Evolutionary conservation across 148 eudicot genomes (phyloP), one percentile per base, ranked within the genome.

Genomic region (Cornus controversa): DNA sequence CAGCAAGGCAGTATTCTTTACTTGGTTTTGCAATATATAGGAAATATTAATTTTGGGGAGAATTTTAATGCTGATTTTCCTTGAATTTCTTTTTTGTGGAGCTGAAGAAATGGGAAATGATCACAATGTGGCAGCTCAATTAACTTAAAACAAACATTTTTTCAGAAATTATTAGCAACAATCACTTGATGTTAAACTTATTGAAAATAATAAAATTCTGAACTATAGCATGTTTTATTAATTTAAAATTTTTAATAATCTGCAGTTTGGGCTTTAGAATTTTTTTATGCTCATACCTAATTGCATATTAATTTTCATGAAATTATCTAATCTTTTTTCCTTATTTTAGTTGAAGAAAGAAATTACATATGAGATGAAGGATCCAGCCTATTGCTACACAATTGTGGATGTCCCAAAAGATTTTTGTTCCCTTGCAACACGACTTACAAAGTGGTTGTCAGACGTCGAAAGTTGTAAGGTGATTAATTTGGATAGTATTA

Each of bases 391-490:
- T 82, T 96, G 97, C 82, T 96, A 89, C 75, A 82, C 57, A 69
- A 77, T 96, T 71, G 73, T 84, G 73, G 82, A 92, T 37, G 75
- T 81, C 37, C 98, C 99, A 54, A 83, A 81, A 65, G 99, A 96
- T 80, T 66, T 92, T 70, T 89, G 95, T 85, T 87, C 90, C 85
- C 91, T 93, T 18, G 82, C 99, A 69, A 81, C 91, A 64, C 87
- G 83, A 62, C 82, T 89, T 47, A 89, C 95, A 27, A 90, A 86
- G 84, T 96, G 99, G 99, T 77, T 96, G 73, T 90, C 89, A 40
- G 96, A 96, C 77, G 82, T 96, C 72, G 97, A 96, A 81, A 74
- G 66, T 75, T 88, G 94, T 82, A 93, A 93, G 99, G 98, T 95
- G 80, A 81, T 65, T 75, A 66, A 13, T 63, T 36, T 1, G 65